A percentile compares a stretch with the other conserved stretches of the same genome.
Conservation (phyloP, 768 basidiomycete species). For the Mycena belliarum region DNA sequence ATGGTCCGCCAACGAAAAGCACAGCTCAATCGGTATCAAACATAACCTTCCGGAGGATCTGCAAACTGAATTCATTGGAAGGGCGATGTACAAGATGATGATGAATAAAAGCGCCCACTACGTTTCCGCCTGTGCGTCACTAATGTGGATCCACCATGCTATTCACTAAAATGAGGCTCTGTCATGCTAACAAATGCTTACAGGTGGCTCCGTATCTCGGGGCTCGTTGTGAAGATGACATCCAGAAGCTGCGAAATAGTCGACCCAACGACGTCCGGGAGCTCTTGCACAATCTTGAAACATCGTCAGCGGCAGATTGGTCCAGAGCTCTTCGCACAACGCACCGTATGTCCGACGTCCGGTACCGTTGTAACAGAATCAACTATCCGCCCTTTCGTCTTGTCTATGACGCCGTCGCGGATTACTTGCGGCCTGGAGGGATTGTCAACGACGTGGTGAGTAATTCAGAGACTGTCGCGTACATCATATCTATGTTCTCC, state of each 20-base stretch:
- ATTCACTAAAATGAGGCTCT: too few species aligned
- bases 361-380: conserved; percentile 3
- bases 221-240: background rate
- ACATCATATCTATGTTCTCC: conserved; percentile 5
- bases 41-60: too few species aligned
- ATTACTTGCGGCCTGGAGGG: background rate
- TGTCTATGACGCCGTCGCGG: conserved; percentile 1
- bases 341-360: conserved; percentile 3
- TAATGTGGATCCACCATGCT: too few species aligned
- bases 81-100: too few species aligned
- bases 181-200: background rate
- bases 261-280: conserved; percentile 1
- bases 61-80: too few species aligned
- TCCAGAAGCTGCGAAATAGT: background rate
- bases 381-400: background rate
- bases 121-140: too few species aligned
- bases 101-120: too few species aligned
- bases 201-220: background rate
- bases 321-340: background rate
- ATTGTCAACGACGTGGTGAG: background rate
- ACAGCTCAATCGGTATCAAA: too few species aligned
- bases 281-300: conserved; percentile 1
- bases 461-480: background rate
- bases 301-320: background rate
- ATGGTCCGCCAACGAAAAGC: too few species aligned